phyloP scores from a whole-genome alignment of 1,284 basidiomycete species.

The Trichosporon inkin region DNA sequence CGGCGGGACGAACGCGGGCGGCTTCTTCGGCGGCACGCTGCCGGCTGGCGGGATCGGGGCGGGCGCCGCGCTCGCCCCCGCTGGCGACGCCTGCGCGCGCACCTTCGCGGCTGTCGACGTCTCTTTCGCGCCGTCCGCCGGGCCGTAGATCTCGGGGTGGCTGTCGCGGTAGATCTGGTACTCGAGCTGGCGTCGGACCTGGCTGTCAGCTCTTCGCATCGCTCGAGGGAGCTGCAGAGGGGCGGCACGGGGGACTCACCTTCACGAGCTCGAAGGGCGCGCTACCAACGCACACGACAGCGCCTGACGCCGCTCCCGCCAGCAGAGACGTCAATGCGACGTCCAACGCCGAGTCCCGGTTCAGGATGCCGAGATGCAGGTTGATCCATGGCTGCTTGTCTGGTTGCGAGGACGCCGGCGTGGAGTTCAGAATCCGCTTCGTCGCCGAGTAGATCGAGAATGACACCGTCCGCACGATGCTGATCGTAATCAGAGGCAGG shows the following conservation, averaged over 20 bases:
- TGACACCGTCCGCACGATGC: conserved; percentile 83
- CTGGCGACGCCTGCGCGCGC: neutral
- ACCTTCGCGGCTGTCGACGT: neutral
- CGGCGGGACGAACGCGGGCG: conserved; percentile 30
- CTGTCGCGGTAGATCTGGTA: conserved; percentile 65
- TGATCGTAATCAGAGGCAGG: conserved; percentile 93
- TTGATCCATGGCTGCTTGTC: conserved; percentile 35
- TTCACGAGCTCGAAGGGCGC: conserved; percentile 95
- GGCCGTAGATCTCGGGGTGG: conserved; percentile 33
- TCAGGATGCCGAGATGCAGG: conserved; percentile 36
- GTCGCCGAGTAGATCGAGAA: conserved; percentile 91
- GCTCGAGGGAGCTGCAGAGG: neutral
- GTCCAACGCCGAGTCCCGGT: conserved; percentile 55
- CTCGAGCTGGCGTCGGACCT: conserved; percentile 88
- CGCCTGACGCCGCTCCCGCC: conserved; percentile 47
- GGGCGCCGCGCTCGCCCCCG: neutral
- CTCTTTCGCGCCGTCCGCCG: too few relatives aligned
- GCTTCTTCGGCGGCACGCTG: neutral
- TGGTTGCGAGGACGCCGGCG: conserved; percentile 23
- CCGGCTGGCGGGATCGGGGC: conserved; percentile 16
- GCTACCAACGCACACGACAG: conserved; percentile 54
- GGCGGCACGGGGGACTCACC: too few relatives aligned
- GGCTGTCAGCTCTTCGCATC: conserved; percentile 7
- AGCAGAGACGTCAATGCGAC: conserved; percentile 59
- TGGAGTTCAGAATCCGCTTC: conserved; percentile 68